Percentiles rank a stretch among this genome's conserved stretches.
Conservation (phyloP, 495 filamentous ascomycete species). For the Neohortaea acidophila region DNA sequence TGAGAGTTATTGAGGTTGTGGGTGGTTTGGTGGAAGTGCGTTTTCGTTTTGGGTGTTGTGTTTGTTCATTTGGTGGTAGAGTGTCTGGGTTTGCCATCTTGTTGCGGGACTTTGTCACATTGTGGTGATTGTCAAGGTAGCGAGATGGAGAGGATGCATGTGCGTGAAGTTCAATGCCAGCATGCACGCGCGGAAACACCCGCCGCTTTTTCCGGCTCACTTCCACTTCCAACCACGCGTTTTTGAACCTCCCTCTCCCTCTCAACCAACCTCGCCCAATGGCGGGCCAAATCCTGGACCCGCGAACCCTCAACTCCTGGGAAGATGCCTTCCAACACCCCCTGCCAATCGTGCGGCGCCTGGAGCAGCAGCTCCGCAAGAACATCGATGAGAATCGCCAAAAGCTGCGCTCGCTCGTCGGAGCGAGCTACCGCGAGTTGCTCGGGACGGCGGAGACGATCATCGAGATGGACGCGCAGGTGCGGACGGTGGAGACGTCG, state of each 20-base stretch:
- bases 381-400: constrained; percentile 69
- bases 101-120: too few relatives aligned
- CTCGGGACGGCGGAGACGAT: constrained; percentile 87
- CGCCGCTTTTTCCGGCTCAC: too few relatives aligned
- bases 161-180: too few relatives aligned
- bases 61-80: not conserved
- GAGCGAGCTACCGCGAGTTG: constrained; percentile 74
- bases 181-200: too few relatives aligned
- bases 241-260: too few relatives aligned
- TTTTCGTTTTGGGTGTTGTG: not conserved
- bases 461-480: constrained; percentile 68
- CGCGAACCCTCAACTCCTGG: constrained; percentile 45
- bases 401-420: constrained; percentile 79
- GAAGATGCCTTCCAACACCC: constrained; percentile 54
- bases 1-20: constrained; percentile 20
- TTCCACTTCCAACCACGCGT: too few relatives aligned
- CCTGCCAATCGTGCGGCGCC: constrained; percentile 44
- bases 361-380: constrained; percentile 48
- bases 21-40: constrained; percentile 13
- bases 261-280: too few relatives aligned
- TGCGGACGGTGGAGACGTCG: constrained; percentile 53
- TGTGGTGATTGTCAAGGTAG: too few relatives aligned
- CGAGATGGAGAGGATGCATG: too few relatives aligned
- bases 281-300: constrained; percentile 43
- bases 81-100: too few relatives aligned